Base-by-base conservation (phyloP, 2,329 filamentous ascomycete genomes). In the Nigrospora oryzae region DNA sequence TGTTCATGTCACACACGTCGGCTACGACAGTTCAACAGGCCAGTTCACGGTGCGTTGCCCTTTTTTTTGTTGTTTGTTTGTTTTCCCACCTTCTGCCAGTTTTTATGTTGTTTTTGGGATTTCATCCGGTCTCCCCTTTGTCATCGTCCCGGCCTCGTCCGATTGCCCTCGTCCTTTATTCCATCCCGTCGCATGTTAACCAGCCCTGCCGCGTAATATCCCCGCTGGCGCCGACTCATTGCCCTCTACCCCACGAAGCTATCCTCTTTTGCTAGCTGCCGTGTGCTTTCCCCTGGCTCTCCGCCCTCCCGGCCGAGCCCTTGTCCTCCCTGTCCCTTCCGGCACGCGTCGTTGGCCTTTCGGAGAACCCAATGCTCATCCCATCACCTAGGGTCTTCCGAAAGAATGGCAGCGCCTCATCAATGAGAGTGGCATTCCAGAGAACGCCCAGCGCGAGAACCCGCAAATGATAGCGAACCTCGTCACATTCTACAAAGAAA, bases 401-500 rank as follows among this genome's bases (percentile, higher is more conserved):
- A 94, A 93, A 66, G 93, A 97, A 77, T 98, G 93, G 93, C 91
- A 97, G 68, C 84, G 89, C 49, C 79, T 96, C 62, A 81, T 98
- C 60, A 88, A 91, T 68, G 90, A 95, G 65, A 95, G 88, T 65
- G 93, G 93, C 52, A 96, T 98, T 58, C 87, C 90, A 28, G 89
- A 95, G 68, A 90, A 93, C 68, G 93, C 97, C 63, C 86, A 94
- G 65, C 87, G 91, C 63, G 86, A 95, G 65, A 89, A 97, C 60
- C 93, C 93, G 3, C 89, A 97, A 65, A 90, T 91, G 47, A 89
- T 96, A 68, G 84, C 94, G 60, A 87, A 97, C 63, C 93, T 98
- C 57, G 84, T 98, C 66, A 87, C 85, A 48, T 97, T 97, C 63
- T 97, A 95, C 74, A 94, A 96, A 64, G 91, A 95, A 68, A 95